A percentile compares a stretch with the other conserved stretches of the same genome.
Conservation (phyloP, 2,329 filamentous ascomycete species). For the Knufia petricola region DNA sequence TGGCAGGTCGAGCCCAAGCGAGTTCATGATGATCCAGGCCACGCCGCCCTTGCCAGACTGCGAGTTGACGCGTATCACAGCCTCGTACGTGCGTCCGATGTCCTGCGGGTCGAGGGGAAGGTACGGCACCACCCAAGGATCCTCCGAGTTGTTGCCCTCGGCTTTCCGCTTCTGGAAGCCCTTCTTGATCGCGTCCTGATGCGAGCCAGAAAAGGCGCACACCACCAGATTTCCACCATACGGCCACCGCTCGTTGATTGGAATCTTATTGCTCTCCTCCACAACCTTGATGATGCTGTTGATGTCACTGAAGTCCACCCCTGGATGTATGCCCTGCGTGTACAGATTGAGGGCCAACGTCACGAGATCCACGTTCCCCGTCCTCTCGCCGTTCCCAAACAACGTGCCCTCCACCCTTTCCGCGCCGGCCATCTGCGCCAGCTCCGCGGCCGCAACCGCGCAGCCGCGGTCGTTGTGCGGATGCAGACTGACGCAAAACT, state of each 20-base stretch:
- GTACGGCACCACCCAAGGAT: slow-evolving; percentile 78
- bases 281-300: slow-evolving; percentile 77
- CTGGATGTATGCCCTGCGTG: slow-evolving; percentile 77
- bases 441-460: slow-evolving; percentile 77
- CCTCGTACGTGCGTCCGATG: slow-evolving; percentile 94
- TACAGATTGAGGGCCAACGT: slow-evolving; percentile 90
- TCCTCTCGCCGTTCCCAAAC: slow-evolving; percentile 91
- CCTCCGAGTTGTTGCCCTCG: slow-evolving; percentile 49
- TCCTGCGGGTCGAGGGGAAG: slow-evolving; percentile 86
- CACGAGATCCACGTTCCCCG: slow-evolving; percentile 89
- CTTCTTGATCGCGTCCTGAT: slow-evolving; percentile 97
- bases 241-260: slow-evolving; percentile 77
- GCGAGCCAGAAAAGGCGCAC: slow-evolving; percentile 81
- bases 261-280: slow-evolving; percentile 89
- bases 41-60: slow-evolving; percentile 91
- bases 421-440: slow-evolving; percentile 93
- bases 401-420: slow-evolving; percentile 89
- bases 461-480: slow-evolving; percentile 92
- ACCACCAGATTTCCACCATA: slow-evolving; percentile 90
- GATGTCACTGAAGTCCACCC: slow-evolving; percentile 86
- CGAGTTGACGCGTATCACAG: slow-evolving; percentile 94
- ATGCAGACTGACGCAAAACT: slow-evolving; percentile 80
- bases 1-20: slow-evolving; percentile 83
- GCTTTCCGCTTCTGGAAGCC: slow-evolving; percentile 59
- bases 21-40: slow-evolving; percentile 85